Evolutionary conservation across 345 rosid species (phyloP), one percentile per base, ranked within the genome.

Genomic region (Hibiscus tridactylites): DNA sequence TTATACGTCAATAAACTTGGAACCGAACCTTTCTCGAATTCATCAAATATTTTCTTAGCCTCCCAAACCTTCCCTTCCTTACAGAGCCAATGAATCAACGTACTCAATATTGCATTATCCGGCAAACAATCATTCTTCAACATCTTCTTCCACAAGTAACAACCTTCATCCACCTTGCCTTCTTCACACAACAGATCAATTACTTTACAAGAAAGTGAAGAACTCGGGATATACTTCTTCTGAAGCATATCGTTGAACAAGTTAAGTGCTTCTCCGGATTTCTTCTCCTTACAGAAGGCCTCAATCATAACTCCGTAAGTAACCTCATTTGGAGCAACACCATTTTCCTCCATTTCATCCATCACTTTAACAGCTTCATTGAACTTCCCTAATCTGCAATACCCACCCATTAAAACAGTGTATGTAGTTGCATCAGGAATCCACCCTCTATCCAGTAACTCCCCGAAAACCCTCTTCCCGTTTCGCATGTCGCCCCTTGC

Each of bases 281-380:
- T 89, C 78, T 81, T 90, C 70, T 82, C 91, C 65, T 79, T 87
- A 26, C 98, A 90, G 37, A 83, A 77, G 3, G 89, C 96, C 62
- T 87, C 81, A 5, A 93, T 84, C 94, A 91, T 88, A 58, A 90
- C 92, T n/a, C 94, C 94, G 39, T 89, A 91, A 16, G 92, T 91
- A 73, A 91, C 88, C 15, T 93, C 98, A 83, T 89, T 93, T 1
- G 97, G 87, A 58, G 80, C 85, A 37, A 93, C 83, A 26, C 83
- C 88, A 35, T 88, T 85, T 61, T 83, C 84, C 70, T 88, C 96
- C 98, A 91, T 93, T 4, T 88, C 91, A 83, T 93, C 96, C 94
- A 93, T 93, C 10, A 87, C 86, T 82, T 75, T 83, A 67, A 88
- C 81, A 3, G 97, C 98, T 71, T 93, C 94, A 67, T 33, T 76